Evolutionary conservation across 441 rosid genomes (phyloP).

Genomic region (Gossypium lobatum): DNA sequence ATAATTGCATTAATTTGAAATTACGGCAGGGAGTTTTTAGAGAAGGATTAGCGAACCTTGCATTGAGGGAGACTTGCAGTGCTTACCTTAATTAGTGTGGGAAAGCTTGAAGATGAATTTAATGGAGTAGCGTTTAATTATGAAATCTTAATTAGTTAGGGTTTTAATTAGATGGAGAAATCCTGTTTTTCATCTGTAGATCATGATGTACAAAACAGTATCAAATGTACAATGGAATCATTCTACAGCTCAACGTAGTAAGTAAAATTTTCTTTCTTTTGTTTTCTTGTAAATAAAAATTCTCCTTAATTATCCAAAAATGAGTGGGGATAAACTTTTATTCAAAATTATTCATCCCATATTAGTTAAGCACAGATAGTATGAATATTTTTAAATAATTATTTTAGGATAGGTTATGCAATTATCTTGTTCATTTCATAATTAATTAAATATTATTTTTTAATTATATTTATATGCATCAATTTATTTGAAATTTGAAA

Average conservation of each 20-base stretch:
- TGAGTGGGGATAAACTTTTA: no score
- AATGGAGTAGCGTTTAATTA: background rate
- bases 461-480: no score
- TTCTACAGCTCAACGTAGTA: background rate
- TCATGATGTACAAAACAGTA: background rate
- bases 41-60: background rate
- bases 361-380: no score
- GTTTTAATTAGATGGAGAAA: background rate
- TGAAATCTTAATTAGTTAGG: background rate
- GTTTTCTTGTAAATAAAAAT: background rate
- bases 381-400: no score
- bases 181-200: background rate
- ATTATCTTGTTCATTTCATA: no score
- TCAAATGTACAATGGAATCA: background rate
- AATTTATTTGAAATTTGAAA: no score
- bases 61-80: background rate
- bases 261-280: background rate
- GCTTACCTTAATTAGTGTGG: background rate
- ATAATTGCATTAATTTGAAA: background rate
- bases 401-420: no score
- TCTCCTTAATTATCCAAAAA: background rate
- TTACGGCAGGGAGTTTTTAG: background rate
- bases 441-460: no score
- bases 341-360: no score
- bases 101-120: background rate